Base-by-base conservation (phyloP, 768 basidiomycete genomes). In the Leucocoprinus leucothites region DNA sequence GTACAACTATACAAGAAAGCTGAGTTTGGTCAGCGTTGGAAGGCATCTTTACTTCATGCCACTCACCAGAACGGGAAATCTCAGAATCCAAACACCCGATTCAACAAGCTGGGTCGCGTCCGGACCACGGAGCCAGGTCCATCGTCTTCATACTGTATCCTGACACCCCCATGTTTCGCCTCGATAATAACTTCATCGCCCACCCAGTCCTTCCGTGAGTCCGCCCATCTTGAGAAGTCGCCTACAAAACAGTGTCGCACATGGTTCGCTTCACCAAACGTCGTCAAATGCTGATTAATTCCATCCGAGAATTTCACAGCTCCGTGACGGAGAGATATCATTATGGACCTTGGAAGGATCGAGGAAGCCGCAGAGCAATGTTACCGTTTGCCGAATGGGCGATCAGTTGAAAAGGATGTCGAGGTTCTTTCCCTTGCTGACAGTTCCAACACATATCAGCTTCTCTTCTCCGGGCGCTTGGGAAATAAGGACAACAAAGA, bases 41-140 rank as follows among this genome's bases (percentile, higher is more conserved):
- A 31, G 31, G 31, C 31, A 31, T 31, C 11, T 11, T 5, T 31
- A 31, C 5, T 31, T 11, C 5, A 5, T 31, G 31, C 31, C 11
- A 11, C 31, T 31, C 31, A 46, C 14, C 21, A 38, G n/a, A 52
- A 59, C 60, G 31, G 31, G 11, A 31, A 7, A 63, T 59, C 45
- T 81, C 76, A 46, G 66, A 66, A 5, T 86, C 84, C 24, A 70
- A 71, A 13, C 72, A 68, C 52, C 67, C 82, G 3, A 66, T 84
- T 50, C 79, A 84, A 22, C 76, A 84, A 62, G 88, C 87, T 57
- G 86, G 86, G 53, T 75, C 76, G 48, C 3, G 60, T 55, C 45
- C 60, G 65, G 7, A 66, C 64, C 7, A 61, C 57, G 40, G 61
- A 44, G 18, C 65, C 65, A 6, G 63, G 54, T 6, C 48, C 57